Percentiles rank a stretch among this genome's conserved stretches.
phyloP scores from a whole-genome alignment of 2,329 filamentous ascomycete genomes.

The Verticillium nonalfalfae region DNA sequence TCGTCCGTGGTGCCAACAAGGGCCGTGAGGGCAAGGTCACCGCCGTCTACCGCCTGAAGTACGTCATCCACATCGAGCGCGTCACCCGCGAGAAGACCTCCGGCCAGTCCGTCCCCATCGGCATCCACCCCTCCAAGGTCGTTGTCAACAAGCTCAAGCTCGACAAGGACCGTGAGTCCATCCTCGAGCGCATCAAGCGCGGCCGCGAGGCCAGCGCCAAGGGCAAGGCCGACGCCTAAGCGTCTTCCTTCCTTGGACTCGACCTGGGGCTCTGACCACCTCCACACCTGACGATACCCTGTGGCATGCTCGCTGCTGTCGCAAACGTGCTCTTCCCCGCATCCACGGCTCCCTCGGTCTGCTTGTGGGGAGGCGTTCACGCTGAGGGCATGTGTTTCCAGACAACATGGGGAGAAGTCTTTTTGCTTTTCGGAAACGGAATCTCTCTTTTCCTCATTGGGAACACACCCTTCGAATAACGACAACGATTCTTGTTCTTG shows the following conservation, averaged over 20 bases:
- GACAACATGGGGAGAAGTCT: neutral
- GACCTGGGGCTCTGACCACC: too few relatives aligned
- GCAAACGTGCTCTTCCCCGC: neutral
- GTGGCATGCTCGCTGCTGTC: neutral
- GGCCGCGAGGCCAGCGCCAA: slow-evolving; percentile 73
- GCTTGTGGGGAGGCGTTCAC: slow-evolving; percentile 3
- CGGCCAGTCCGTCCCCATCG: slow-evolving; percentile 90
- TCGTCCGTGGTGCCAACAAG: slow-evolving; percentile 92
- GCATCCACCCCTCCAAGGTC: slow-evolving; percentile 93
- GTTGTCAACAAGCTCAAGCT: slow-evolving; percentile 99
- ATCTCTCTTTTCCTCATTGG: too few relatives aligned
- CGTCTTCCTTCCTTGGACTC: slow-evolving; percentile 1
- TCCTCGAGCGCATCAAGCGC: slow-evolving; percentile 76
- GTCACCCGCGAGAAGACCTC: slow-evolving; percentile 96
- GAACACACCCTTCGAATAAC: too few relatives aligned
- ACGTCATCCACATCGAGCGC: slow-evolving; percentile 94
- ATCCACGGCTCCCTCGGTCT: neutral
- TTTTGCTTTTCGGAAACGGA: neutral
- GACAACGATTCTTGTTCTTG: too few relatives aligned
- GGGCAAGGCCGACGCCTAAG: slow-evolving; percentile 57
- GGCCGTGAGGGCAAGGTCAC: slow-evolving; percentile 98
- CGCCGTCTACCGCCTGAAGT: slow-evolving; percentile 97
- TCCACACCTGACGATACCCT: neutral
- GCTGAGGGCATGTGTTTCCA: neutral
- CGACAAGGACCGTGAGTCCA: slow-evolving; percentile 88